phyloP scores from a whole-genome alignment of 2,329 filamentous ascomycete genomes.

The Alternaria viburni region DNA sequence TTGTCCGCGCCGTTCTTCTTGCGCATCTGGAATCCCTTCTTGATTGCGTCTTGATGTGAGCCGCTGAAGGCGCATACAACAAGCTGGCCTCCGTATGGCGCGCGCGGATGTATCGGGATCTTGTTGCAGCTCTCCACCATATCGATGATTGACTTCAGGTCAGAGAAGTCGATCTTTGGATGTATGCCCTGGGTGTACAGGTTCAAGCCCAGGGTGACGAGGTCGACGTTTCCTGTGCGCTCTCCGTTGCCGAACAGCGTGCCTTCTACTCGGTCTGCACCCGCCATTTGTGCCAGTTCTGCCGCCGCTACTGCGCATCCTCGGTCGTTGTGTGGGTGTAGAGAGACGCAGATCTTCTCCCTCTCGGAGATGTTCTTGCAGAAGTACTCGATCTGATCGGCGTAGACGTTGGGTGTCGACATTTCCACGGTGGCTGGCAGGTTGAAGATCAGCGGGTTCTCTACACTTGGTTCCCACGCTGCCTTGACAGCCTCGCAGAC shows the following conservation, averaged over 20 bases:
- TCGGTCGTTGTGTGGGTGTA: conserved; percentile 95
- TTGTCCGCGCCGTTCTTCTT: conserved; percentile 64
- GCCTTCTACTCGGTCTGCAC: conserved; percentile 91
- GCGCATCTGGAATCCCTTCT: conserved; percentile 80
- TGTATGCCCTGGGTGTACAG: conserved; percentile 92
- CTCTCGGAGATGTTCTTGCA: conserved; percentile 83
- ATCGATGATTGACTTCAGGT: conserved; percentile 84
- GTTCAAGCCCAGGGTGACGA: conserved; percentile 90
- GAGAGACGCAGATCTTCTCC: conserved; percentile 84
- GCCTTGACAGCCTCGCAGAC: conserved; percentile 93
- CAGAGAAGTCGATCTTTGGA: conserved; percentile 87
- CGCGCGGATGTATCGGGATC: conserved; percentile 88
- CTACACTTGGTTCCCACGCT: conserved; percentile 82
- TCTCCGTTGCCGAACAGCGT: conserved; percentile 95
- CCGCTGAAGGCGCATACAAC: conserved; percentile 94
- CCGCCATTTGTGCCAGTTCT: conserved; percentile 94
- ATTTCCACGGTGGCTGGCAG: conserved; percentile 95
- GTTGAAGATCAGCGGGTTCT: conserved; percentile 93
- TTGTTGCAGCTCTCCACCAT: conserved; percentile 92
- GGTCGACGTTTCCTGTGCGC: conserved; percentile 91
- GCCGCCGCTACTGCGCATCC: conserved; percentile 89
- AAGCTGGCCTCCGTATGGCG: conserved; percentile 88
- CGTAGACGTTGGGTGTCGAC: conserved; percentile 92
- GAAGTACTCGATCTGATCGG: conserved; percentile 96
- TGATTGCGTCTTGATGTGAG: conserved; percentile 94